phyloP scores from a whole-genome alignment of 148 eudicot species.

The Linanthus parryae region DNA sequence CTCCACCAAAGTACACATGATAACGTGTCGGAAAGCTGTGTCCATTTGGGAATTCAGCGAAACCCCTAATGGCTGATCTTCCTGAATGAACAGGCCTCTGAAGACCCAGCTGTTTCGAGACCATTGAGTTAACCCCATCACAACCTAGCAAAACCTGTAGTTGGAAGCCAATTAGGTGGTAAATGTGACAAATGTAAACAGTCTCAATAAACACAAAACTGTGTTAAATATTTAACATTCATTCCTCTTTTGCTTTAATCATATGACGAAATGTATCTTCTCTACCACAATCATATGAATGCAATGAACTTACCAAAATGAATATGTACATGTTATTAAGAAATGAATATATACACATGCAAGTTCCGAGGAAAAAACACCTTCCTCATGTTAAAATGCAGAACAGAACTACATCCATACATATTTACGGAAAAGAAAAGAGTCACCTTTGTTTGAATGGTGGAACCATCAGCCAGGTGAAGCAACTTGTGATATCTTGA shows the following conservation, averaged over 20 bases:
- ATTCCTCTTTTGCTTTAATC: too few relatives aligned
- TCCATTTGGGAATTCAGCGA: constrained; percentile 29
- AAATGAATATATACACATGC: too few relatives aligned
- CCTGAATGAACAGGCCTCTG: constrained; percentile 18
- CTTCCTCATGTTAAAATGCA: too few relatives aligned
- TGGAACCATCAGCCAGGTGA: constrained; percentile 44
- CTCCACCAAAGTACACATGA: constrained; percentile 21
- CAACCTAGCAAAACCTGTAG: constrained; percentile 46
- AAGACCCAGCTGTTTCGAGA: constrained; percentile 41
- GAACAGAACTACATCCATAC: too few relatives aligned
- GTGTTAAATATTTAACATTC: too few relatives aligned
- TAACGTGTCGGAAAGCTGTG: constrained; percentile 29
- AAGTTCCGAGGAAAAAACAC: too few relatives aligned
- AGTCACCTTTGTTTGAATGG: constrained; percentile 38
- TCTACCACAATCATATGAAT: too few relatives aligned
- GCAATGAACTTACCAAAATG: too few relatives aligned
- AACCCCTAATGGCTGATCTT: constrained; percentile 39
- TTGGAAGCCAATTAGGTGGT: neutral
- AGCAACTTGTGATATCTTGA: constrained; percentile 30
- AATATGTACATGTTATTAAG: too few relatives aligned
- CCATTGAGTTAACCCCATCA: constrained; percentile 52
- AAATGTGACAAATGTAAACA: neutral
- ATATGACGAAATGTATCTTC: too few relatives aligned
- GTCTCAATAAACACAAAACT: neutral
- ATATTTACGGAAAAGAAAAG: too few relatives aligned